Evolutionary conservation across 208 protist species (phyloP), one percentile per base, ranked within the genome.

Genomic region (Leptomonas seymouri): DNA sequence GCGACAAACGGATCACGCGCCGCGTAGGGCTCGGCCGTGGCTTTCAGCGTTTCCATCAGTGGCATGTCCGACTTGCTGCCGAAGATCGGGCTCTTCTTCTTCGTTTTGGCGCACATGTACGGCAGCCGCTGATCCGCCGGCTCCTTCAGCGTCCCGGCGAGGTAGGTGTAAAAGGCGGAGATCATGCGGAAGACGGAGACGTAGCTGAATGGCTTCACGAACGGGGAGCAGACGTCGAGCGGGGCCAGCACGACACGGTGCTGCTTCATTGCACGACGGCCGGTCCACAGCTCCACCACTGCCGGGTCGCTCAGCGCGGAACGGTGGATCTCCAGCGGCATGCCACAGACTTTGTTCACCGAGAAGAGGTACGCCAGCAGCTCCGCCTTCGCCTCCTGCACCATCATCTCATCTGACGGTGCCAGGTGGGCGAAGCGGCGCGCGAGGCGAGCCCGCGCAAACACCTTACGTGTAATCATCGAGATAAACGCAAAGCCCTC

Each of bases 261-360:
- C 73, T 91, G 85, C 51, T 74, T 77, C 62, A 82, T 64, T 30
- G 65, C 66, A 41, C 68, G 55, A 14, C 50, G 58, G 48, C 44
- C 65, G 28, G 60, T 76, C 91, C 87, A 93, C 60, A 93, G 45
- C 34, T 66, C 76, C 44, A 74, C 66, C 49, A 93, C 88, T 16
- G 84, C 85, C 27, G 91, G 87, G 75, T 94, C 86, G 66, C 82
- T 82, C 34, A 97, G 84, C 30, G 62, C 89, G 56, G 84, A 93
- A 58, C 91, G 91, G 82, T 97, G 91, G 34, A 93, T 76, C 78
- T 97, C 89, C 8, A 97, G 80, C 48, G 85, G 89, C 20, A 92
- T 76, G 27, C 86, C 86, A 64, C 84, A 93, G 70, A 84, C 82
- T 39, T 82, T 82, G 69, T 94, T 76, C 11, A 72, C 69, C 12